Conservation (phyloP, 2,329 filamentous ascomycete species). For the Fusarium proliferatum region DNA sequence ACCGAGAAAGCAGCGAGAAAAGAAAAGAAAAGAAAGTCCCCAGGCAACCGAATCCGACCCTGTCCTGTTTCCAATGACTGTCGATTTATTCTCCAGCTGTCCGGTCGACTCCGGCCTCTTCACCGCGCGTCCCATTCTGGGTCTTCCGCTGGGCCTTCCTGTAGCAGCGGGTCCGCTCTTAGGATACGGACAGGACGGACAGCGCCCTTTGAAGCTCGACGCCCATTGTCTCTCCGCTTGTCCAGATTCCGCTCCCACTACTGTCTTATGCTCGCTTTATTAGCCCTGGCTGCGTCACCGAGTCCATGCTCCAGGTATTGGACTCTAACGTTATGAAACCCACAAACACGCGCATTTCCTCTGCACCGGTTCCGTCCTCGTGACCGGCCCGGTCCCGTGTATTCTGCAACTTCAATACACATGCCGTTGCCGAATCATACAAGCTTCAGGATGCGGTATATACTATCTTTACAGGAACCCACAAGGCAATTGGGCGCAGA, state of each 20-base stretch:
- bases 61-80: constrained; percentile 7
- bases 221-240: constrained; percentile 29
- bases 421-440: not conserved
- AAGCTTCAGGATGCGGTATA: constrained; percentile 1
- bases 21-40: not conserved
- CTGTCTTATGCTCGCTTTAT: constrained; percentile 21
- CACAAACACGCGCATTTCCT: constrained; percentile 14
- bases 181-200: constrained; percentile 9
- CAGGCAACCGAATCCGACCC: constrained; percentile 16
- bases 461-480: not conserved
- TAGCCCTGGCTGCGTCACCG: constrained; percentile 20
- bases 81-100: constrained; percentile 19
- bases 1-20: constrained; percentile 8
- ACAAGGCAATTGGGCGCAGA: not conserved
- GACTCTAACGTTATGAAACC: constrained; percentile 1
- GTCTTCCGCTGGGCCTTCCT: constrained; percentile 34
- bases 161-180: constrained; percentile 30
- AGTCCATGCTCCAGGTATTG: constrained; percentile 24
- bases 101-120: constrained; percentile 41
- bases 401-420: not conserved
- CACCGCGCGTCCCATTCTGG: constrained; percentile 30
- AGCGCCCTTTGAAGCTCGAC: constrained; percentile 14
- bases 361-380: constrained; percentile 33
- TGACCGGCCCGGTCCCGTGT: constrained; percentile 42
- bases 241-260: constrained; percentile 33